Evolutionary conservation across 2,329 filamentous ascomycete species (phyloP).

Genomic region (Apiospora hydei): DNA sequence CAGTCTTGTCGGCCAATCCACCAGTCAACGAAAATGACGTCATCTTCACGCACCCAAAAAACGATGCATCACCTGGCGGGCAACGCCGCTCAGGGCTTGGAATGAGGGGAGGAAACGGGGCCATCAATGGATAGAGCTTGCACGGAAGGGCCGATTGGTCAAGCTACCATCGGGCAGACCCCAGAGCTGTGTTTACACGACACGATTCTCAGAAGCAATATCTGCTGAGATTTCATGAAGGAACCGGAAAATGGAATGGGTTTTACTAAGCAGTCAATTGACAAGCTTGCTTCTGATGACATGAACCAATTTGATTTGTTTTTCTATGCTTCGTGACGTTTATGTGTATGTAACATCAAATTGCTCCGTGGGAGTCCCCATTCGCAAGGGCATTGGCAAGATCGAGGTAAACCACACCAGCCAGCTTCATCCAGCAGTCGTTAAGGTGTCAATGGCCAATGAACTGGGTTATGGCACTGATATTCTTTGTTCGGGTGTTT

Average conservation of each 20-base stretch:
- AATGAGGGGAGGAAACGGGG: neutral
- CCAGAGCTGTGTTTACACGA: slow-evolving; percentile 24
- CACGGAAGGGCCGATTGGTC: slow-evolving; percentile 25
- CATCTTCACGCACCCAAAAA: neutral
- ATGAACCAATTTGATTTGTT: neutral
- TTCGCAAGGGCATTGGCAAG: too few species aligned
- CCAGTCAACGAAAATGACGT: slow-evolving; percentile 11
- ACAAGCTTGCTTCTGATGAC: slow-evolving; percentile 28
- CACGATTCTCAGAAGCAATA: slow-evolving; percentile 26
- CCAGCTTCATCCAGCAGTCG: too few species aligned
- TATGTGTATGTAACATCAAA: neutral
- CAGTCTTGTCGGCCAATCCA: slow-evolving; percentile 5
- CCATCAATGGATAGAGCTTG: slow-evolving; percentile 22
- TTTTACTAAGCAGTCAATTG: slow-evolving; percentile 29
- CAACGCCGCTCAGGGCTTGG: neutral
- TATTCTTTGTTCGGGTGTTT: too few species aligned
- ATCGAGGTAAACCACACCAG: too few species aligned
- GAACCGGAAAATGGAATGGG: slow-evolving; percentile 24
- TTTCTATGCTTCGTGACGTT: neutral
- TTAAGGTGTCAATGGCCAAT: too few species aligned
- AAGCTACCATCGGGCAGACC: slow-evolving; percentile 26
- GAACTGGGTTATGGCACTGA: too few species aligned
- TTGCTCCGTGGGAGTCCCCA: neutral
- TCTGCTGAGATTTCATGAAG: slow-evolving; percentile 27
- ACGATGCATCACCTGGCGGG: neutral